phyloP scores from a whole-genome alignment of 441 rosid species.

The Manihot esculenta region DNA sequence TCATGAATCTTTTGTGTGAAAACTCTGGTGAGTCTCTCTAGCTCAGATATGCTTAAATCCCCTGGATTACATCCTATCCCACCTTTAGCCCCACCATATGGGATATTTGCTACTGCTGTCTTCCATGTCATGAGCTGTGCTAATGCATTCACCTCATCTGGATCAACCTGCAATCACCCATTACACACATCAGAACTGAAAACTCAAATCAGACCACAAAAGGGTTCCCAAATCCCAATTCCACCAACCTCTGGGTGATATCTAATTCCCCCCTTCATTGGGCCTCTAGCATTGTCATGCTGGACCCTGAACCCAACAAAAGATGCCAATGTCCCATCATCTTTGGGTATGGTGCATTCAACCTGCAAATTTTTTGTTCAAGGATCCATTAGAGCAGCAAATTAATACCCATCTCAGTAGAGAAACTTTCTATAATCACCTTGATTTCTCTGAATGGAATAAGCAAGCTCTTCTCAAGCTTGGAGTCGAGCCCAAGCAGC shows the following conservation, averaged over 20 bases:
- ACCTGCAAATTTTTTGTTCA: slow-evolving; percentile 46
- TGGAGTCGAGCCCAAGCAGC: slow-evolving; percentile 82
- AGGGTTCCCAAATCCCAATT: slow-evolving; percentile 1
- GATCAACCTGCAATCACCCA: slow-evolving; percentile 66
- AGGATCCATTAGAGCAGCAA: slow-evolving; percentile 9
- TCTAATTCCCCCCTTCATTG: slow-evolving; percentile 94
- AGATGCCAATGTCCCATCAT: slow-evolving; percentile 72
- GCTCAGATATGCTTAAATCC: slow-evolving; percentile 67
- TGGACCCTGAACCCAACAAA: slow-evolving; percentile 85
- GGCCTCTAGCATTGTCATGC: slow-evolving; percentile 87
- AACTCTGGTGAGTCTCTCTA: slow-evolving; percentile 92
- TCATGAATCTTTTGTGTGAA: slow-evolving; percentile 99
- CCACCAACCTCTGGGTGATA: slow-evolving; percentile 76
- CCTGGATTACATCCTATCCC: slow-evolving; percentile 92
- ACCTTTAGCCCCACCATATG: slow-evolving; percentile 99
- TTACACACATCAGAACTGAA: background rate
- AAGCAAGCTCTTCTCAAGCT: slow-evolving; percentile 77
- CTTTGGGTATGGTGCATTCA: slow-evolving; percentile 83
- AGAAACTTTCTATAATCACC: slow-evolving; percentile 35
- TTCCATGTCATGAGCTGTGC: slow-evolving; percentile 99
- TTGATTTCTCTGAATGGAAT: slow-evolving; percentile 90
- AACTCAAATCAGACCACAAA: background rate
- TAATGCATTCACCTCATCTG: slow-evolving; percentile 95
- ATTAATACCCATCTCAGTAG: background rate
- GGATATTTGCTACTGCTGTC: slow-evolving; percentile 98